Conservation (phyloP, 768 basidiomycete genomes). For the Boletus reticuloceps region DNA sequence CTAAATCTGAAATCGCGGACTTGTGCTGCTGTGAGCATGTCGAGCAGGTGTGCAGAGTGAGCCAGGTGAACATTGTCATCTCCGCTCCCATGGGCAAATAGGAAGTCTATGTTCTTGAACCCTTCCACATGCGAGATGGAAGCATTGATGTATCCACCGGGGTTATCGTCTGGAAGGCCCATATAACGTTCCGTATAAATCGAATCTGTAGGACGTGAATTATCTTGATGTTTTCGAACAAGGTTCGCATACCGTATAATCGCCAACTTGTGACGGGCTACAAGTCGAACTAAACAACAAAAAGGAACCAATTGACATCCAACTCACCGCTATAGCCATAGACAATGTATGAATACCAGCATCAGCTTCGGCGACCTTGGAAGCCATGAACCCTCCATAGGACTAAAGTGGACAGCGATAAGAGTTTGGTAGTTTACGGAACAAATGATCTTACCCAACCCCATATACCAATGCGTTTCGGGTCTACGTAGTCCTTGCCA, state of each 20-base stretch:
- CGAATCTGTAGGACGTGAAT: constrained; percentile 54
- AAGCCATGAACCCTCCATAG: constrained; percentile 95
- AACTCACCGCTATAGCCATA: constrained; percentile 83
- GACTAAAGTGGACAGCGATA: constrained; percentile 48
- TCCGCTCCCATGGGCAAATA: constrained; percentile 90
- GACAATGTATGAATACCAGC: constrained; percentile 88
- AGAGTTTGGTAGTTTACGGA: neutral
- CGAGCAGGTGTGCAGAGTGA: constrained; percentile 87
- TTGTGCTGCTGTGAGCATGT: constrained; percentile 82
- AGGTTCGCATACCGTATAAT: constrained; percentile 57
- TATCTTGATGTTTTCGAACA: neutral
- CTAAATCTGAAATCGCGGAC: constrained; percentile 81
- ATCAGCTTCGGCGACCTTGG: constrained; percentile 88
- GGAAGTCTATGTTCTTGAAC: constrained; percentile 75
- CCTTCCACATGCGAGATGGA: constrained; percentile 87
- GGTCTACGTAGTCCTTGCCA: constrained; percentile 83
- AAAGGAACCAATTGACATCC: neutral
- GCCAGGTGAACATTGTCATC: constrained; percentile 97
- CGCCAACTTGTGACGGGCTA: constrained; percentile 89
- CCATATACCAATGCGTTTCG: constrained; percentile 90
- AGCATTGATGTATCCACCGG: constrained; percentile 84
- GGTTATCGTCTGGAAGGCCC: constrained; percentile 77
- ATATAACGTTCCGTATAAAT: constrained; percentile 99
- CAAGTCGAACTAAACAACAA: constrained; percentile 10
- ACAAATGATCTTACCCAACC: constrained; percentile 74